phyloP scores from a whole-genome alignment of 805 yeast species.

The Nematodospora valgi region DNA sequence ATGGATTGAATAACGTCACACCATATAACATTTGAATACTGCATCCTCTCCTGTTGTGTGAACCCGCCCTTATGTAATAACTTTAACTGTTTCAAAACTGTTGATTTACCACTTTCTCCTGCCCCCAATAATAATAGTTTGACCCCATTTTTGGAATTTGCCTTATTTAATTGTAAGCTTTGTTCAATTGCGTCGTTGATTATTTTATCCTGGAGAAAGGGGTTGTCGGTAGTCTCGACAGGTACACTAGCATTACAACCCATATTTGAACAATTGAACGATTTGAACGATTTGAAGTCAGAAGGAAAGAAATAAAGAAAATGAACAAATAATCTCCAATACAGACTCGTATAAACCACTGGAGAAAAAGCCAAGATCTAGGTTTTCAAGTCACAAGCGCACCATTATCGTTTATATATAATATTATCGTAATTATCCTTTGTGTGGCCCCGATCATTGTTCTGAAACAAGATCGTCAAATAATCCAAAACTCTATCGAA shows the following conservation, averaged over 20 bases:
- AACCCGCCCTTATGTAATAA: constrained; percentile 85
- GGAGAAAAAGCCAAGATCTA: too few species aligned
- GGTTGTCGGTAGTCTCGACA: constrained; percentile 34
- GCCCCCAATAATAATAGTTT: constrained; percentile 84
- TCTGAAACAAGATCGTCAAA: too few species aligned
- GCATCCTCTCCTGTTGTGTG: constrained; percentile 69
- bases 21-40: constrained; percentile 88
- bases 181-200: constrained; percentile 66
- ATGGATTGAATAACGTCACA: constrained; percentile 83
- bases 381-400: too few species aligned
- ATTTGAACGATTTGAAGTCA: not conserved
- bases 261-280: constrained; percentile 35
- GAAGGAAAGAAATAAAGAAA: not conserved
- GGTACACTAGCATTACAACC: constrained; percentile 65
- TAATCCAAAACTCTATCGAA: too few species aligned
- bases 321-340: not conserved
- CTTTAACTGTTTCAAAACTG: constrained; percentile 86
- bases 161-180: constrained; percentile 48
- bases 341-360: too few species aligned
- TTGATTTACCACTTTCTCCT: constrained; percentile 93
- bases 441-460: too few species aligned
- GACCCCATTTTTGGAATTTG: constrained; percentile 54
- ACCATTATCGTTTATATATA: too few species aligned
- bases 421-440: too few species aligned
- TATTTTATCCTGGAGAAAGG: constrained; percentile 49